Conservation (phyloP, 2,329 filamentous ascomycete species). For the Fusarium anthophilum region DNA sequence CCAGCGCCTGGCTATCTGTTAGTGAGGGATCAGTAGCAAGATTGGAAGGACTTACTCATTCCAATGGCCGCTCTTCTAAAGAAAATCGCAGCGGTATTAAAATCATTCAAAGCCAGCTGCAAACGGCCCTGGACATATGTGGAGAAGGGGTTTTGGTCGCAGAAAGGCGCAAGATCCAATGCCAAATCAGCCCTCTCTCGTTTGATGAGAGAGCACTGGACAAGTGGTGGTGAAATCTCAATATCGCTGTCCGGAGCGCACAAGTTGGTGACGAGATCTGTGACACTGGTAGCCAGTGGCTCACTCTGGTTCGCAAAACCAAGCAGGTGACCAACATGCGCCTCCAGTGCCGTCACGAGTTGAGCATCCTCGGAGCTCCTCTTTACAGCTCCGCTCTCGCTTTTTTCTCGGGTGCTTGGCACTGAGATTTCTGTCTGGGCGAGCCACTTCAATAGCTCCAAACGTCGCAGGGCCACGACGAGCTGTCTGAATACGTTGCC, state of each 20-base stretch:
- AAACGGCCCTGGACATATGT: slow-evolving; percentile 88
- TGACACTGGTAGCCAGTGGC: slow-evolving; percentile 67
- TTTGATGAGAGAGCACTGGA: slow-evolving; percentile 71
- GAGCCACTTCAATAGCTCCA: slow-evolving; percentile 79
- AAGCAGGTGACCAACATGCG: slow-evolving; percentile 70
- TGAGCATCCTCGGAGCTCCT: slow-evolving; percentile 58
- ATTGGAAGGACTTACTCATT: slow-evolving; percentile 71
- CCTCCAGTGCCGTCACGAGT: slow-evolving; percentile 67
- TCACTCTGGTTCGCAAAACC: slow-evolving; percentile 64
- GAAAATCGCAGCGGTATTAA: slow-evolving; percentile 74
- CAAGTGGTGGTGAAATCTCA: slow-evolving; percentile 67
- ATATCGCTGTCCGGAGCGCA: slow-evolving; percentile 73
- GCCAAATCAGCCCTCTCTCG: slow-evolving; percentile 69
- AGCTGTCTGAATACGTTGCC: slow-evolving; percentile 75
- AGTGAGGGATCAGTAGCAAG: slow-evolving; percentile 29
- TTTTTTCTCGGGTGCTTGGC: slow-evolving; percentile 54
- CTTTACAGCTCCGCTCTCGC: slow-evolving; percentile 48
- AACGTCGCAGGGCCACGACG: slow-evolving; percentile 74
- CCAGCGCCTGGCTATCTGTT: slow-evolving; percentile 53
- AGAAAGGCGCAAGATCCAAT: slow-evolving; percentile 65
- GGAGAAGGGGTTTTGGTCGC: slow-evolving; percentile 67
- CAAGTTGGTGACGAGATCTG: slow-evolving; percentile 72
- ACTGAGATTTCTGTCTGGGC: slow-evolving; percentile 66
- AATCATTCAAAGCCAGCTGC: slow-evolving; percentile 77
- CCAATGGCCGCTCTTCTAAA: slow-evolving; percentile 87